Base-by-base conservation (phyloP, 768 basidiomycete species). In the Bullera alba region DNA sequence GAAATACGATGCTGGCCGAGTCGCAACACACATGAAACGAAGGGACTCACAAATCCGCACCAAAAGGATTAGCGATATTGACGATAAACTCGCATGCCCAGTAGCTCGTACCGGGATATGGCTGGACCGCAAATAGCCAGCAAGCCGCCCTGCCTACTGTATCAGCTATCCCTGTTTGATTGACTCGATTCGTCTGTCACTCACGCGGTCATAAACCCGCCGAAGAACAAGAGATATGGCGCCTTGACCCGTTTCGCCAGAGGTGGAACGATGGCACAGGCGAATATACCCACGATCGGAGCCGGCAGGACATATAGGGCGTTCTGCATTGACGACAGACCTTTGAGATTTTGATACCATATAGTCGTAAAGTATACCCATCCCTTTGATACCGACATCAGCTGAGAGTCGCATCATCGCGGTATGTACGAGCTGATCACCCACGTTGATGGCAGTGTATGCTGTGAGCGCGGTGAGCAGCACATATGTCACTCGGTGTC, bases 331-430 rank as follows among this genome's bases (percentile, higher is more conserved):
- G 61, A 55, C 7, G 50, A 38, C 30, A 52, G 34, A 16, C 50
- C 49, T 39, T 59, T 53, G 51, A 54, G 45, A 22, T 56, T 54
- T 36, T 67, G 65, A 46, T 61, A 67, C 53, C 60, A 63, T 12
- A 61, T 43, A 2, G 53, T 53, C 4, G 47, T 41, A 6, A 53
- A 34, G 36, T 51, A 63, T 1, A 58, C 28, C 42, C 46, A 58
- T 2, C 55, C 58, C 56, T 51, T 22, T 16, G 7, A 5, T 35
- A 29, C 15, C 23, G 36, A 34, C 10, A 8, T 34, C n/a, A n/a
- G 10, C n/a, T 34, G 32, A n/a, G 32, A 34, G 32, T n/a, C 10
- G 32, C n/a, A n/a, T n/a, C n/a, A n/a, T n/a, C n/a, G n/a, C n/a
- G n/a, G n/a, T n/a, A n/a, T n/a, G n/a, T n/a, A n/a, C n/a, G 32